phyloP scores from a whole-genome alignment of 495 filamentous ascomycete genomes.

The Apodospora peruviana region DNA sequence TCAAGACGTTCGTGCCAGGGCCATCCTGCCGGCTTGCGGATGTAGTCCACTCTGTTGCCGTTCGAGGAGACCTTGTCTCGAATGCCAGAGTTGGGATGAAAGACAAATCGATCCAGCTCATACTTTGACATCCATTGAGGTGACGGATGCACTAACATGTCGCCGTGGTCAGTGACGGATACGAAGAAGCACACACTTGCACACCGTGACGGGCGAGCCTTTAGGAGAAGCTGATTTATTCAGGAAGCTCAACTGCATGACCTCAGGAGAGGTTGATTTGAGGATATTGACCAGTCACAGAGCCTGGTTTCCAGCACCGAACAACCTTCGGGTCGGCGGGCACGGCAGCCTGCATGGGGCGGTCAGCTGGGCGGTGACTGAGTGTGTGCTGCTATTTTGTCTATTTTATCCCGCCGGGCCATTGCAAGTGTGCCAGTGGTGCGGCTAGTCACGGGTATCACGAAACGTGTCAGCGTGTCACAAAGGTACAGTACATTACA shows the following conservation, averaged over 20 bases:
- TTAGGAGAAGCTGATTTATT: slow-evolving; percentile 6
- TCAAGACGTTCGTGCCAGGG: not conserved
- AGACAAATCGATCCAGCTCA: not conserved
- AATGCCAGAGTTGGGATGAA: no score
- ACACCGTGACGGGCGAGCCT: not conserved
- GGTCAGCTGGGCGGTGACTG: not conserved
- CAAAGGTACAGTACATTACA: no score
- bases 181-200: not conserved
- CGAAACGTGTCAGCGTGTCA: no score
- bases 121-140: not conserved
- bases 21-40: slow-evolving; percentile 5
- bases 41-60: not conserved
- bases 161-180: not conserved
- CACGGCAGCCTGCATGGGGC: slow-evolving; percentile 9
- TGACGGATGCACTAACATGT: not conserved
- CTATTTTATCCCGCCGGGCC: not conserved
- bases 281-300: slow-evolving; percentile 8
- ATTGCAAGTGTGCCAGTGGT: not conserved
- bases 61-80: no score
- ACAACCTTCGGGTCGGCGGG: slow-evolving; percentile 9
- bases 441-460: not conserved
- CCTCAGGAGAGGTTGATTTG: not conserved
- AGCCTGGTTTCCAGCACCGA: not conserved
- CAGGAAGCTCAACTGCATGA: slow-evolving; percentile 13
- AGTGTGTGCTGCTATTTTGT: not conserved